Percentiles rank a stretch among this genome's conserved stretches.
Conservation (phyloP, 2,329 filamentous ascomycete genomes). For the Alternaria solani region DNA sequence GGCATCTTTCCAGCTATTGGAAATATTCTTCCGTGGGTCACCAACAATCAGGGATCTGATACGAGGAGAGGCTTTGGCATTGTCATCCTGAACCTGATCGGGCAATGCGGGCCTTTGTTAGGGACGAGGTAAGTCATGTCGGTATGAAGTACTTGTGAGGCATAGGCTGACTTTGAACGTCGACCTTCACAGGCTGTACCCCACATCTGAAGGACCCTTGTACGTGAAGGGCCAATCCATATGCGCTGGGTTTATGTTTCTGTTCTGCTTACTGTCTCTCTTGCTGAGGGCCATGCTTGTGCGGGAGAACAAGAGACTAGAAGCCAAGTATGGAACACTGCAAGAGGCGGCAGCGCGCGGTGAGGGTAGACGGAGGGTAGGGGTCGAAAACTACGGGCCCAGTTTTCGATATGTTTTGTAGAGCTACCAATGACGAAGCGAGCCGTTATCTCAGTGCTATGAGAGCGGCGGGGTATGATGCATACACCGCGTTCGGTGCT, state of each 20-base stretch:
- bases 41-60: conserved; percentile 74
- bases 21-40: conserved; percentile 74
- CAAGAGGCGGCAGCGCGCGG: conserved; percentile 27
- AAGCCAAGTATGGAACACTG: conserved; percentile 40
- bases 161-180: too few species aligned
- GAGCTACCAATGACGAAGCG: conserved; percentile 8
- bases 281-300: conserved; percentile 41
- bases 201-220: conserved; percentile 39
- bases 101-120: conserved; percentile 57
- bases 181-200: conserved; percentile 37
- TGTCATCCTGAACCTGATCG: conserved; percentile 72
- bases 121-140: conserved; percentile 29
- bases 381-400: conserved; percentile 47
- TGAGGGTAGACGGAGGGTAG: conserved; percentile 25
- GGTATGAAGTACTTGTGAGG: too few species aligned
- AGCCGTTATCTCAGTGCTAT: neutral
- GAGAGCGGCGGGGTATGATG: neutral
- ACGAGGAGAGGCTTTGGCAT: conserved; percentile 72
- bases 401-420: conserved; percentile 45
- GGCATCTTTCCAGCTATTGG: conserved; percentile 74
- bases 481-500: neutral
- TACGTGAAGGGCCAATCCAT: conserved; percentile 49
- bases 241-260: conserved; percentile 51
- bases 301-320: conserved; percentile 50
- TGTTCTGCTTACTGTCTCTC: conserved; percentile 44